Evolutionary conservation across 2,329 filamentous ascomycete genomes (phyloP), one percentile per base, ranked within the genome.

Genomic region (Aspergillus persii): DNA sequence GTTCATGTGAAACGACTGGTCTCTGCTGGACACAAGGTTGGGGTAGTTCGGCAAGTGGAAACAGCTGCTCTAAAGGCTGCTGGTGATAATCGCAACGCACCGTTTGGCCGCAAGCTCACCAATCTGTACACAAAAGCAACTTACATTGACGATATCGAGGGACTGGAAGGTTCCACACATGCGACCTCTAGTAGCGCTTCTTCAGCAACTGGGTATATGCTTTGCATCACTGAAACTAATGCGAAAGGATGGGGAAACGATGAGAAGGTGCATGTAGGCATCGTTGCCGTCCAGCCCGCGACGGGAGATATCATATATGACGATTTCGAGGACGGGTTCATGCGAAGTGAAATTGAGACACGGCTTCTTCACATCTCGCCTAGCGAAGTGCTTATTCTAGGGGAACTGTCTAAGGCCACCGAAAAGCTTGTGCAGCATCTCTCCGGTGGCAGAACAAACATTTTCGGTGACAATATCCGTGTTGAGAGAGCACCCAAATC

Each of bases 61-160:
- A 99, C 95, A 0, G 95, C 95, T 2, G 95, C 95, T 0, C 80
- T 99, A 61, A 99, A 99, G 74, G 96, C 96, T 63, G 95, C 87
- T 1, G 94, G 95, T 49, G 92, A 96, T 72, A 99, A 98, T 75
- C 87, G 91, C 59, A 97, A 96, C 71, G 86, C 92, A 0, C 93
- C 95, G 0, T 99, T 99, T 68, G 86, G 92, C 41, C 87, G 95
- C 39, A 95, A 96, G 69, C 86, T 99, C 68, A 98, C 95, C 15
- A 97, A 96, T 70, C 83, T 99, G 6, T 99, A 99, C 77, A 99
- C 95, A 8, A 99, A 98, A 75, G 95, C 93, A 48, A 99, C 95
- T 2, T 99, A 98, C 68, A 89, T 99, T 58, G 95, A 98, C 70
- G 95, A 99, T 73, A 84, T 91, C 8, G 94, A 95, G 62, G 91